A percentile compares a stretch with the other conserved stretches of the same genome.
Evolutionary conservation across 106 monocot species (phyloP).

Genomic region (Phalaenopsis equestris): DNA sequence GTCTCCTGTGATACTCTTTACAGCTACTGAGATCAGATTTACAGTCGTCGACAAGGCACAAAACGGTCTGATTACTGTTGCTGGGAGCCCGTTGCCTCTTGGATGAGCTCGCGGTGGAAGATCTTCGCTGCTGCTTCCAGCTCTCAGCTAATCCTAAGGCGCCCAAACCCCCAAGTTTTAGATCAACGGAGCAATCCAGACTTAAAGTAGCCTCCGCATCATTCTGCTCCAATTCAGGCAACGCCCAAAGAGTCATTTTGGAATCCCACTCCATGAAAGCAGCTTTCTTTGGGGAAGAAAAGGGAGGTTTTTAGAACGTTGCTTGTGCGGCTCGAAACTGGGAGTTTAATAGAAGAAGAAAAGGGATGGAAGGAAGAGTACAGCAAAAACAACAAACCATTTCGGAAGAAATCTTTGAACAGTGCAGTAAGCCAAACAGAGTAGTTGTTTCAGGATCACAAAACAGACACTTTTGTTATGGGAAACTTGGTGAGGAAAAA

Average conservation of each 20-base stretch:
- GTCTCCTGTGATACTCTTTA: conserved; percentile 15
- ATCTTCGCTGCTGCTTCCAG: conserved; percentile 20
- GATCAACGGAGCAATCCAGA: conserved; percentile 35
- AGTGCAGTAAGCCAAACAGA: too few relatives aligned
- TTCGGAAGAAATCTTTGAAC: not conserved
- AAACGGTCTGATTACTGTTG: conserved; percentile 15
- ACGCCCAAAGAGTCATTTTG: conserved; percentile 63
- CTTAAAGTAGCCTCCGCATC: conserved; percentile 14
- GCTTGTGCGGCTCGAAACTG: not conserved
- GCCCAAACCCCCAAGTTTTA: conserved; percentile 37
- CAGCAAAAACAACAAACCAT: not conserved
- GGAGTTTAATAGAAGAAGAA: not conserved
- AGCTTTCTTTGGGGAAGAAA: not conserved
- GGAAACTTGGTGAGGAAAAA: conserved; percentile 1
- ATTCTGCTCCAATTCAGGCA: conserved; percentile 37
- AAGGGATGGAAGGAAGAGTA: not conserved
- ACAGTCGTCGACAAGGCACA: conserved; percentile 44
- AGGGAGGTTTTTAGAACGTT: not conserved
- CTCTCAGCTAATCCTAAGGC: conserved; percentile 18
- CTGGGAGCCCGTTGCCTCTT: conserved; percentile 24
- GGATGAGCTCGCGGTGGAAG: not conserved
- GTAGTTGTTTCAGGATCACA: not conserved
- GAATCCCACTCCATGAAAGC: conserved; percentile 59
- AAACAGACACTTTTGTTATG: not conserved
- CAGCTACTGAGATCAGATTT: conserved; percentile 32